Conservation (phyloP, 2,329 filamentous ascomycete species). For the Diplocarpon rosae region DNA sequence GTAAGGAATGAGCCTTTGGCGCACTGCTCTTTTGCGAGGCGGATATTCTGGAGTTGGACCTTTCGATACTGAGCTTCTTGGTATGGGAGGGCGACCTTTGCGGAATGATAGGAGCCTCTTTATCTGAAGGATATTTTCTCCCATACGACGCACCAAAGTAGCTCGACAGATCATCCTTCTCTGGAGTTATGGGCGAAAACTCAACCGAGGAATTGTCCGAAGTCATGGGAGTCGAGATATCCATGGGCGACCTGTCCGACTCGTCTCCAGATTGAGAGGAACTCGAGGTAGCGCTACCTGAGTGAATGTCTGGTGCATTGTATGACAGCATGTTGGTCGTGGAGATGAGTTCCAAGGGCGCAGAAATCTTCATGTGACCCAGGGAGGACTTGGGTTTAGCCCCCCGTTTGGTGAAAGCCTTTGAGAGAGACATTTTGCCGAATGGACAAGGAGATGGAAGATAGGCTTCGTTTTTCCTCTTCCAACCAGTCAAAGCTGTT, state of each 20-base stretch:
- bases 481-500: constrained; percentile 3
- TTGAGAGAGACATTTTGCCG: constrained; percentile 43
- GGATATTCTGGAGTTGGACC: constrained; percentile 51
- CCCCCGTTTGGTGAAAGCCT: constrained; percentile 57
- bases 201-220: constrained; percentile 35
- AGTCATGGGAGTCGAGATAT: constrained; percentile 29
- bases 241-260: constrained; percentile 51
- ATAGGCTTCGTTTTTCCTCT: constrained; percentile 3
- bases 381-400: constrained; percentile 27
- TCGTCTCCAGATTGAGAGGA: constrained; percentile 54
- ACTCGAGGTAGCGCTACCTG: constrained; percentile 16
- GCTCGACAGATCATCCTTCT: constrained; percentile 56
- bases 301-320: constrained; percentile 74
- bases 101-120: constrained; percentile 55
- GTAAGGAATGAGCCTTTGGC: constrained; percentile 43
- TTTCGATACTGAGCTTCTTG: constrained; percentile 70
- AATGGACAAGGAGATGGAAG: constrained; percentile 8
- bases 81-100: constrained; percentile 76
- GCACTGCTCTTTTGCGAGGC: constrained; percentile 44
- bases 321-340: constrained; percentile 96
- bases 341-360: constrained; percentile 75
- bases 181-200: constrained; percentile 37
- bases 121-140: constrained; percentile 28
- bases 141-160: constrained; percentile 40
- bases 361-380: constrained; percentile 62